A percentile compares a stretch with the other conserved stretches of the same genome.
Evolutionary conservation across 768 basidiomycete genomes (phyloP).

Genomic region (Tricholoma terreum): DNA sequence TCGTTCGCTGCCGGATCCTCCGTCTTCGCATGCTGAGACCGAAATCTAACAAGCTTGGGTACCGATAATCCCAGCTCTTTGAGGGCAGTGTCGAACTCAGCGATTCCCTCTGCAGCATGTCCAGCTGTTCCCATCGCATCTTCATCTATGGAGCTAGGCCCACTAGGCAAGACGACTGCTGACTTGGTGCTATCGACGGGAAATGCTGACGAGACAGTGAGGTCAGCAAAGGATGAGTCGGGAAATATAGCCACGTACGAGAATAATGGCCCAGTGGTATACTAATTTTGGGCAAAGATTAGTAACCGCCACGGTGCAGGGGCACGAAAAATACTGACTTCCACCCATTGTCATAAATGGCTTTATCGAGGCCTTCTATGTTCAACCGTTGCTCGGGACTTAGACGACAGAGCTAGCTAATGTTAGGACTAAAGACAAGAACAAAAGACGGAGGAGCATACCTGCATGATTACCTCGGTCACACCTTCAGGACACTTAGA

Average conservation of each 20-base stretch:
- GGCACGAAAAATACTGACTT: background rate
- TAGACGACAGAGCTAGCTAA: background rate
- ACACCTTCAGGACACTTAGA: background rate
- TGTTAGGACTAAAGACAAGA: background rate
- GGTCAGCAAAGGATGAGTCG: background rate
- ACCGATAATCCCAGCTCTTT: background rate
- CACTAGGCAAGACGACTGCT: background rate
- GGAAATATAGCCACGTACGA: background rate
- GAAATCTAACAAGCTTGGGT: background rate
- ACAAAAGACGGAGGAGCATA: background rate
- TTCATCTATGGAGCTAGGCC: background rate
- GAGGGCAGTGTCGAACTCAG: background rate
- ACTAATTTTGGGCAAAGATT: background rate
- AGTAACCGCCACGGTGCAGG: background rate
- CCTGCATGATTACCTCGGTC: background rate
- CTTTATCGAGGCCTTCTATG: background rate
- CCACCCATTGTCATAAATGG: background rate
- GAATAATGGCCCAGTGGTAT: background rate
- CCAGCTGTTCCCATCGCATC: background rate
- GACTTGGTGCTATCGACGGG: background rate
- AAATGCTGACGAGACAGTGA: background rate
- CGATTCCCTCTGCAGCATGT: background rate
- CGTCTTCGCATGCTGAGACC: too few relatives aligned
- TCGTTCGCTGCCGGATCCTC: too few relatives aligned
- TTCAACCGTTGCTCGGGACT: background rate